Evolutionary conservation across 2,329 filamentous ascomycete species (phyloP).

Genomic region (Phialemonium atrogriseum): DNA sequence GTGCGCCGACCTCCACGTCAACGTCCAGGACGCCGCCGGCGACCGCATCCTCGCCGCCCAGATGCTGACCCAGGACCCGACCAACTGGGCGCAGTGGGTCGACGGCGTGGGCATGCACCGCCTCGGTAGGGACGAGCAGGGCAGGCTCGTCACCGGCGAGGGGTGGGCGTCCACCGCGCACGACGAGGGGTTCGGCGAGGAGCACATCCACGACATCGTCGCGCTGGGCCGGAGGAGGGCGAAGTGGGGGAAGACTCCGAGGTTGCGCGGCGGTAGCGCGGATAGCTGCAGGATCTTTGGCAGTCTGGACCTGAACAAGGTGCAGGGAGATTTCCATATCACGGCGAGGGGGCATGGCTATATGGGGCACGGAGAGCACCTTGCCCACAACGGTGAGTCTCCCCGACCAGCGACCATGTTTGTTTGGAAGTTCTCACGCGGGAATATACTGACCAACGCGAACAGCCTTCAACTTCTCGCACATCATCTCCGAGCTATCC

Average conservation of each 20-base stretch:
- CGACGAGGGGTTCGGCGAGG: constrained; percentile 65
- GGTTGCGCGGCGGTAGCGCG: constrained; percentile 40
- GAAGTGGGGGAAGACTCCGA: constrained; percentile 70
- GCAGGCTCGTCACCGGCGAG: constrained; percentile 46
- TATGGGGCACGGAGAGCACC: constrained; percentile 65
- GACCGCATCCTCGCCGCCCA: constrained; percentile 81
- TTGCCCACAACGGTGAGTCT: constrained; percentile 69
- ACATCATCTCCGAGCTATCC: constrained; percentile 91
- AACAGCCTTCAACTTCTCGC: constrained; percentile 91
- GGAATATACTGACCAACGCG: too few relatives aligned
- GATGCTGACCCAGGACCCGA: constrained; percentile 65
- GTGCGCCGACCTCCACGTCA: constrained; percentile 84
- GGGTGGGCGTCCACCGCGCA: constrained; percentile 43
- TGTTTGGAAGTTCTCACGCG: neutral
- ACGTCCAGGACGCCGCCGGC: constrained; percentile 91
- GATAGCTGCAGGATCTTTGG: constrained; percentile 88
- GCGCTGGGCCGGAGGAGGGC: constrained; percentile 55
- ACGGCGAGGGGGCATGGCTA: constrained; percentile 96
- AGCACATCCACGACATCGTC: constrained; percentile 88
- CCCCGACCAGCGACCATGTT: neutral
- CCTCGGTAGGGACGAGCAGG: constrained; percentile 47
- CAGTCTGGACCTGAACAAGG: constrained; percentile 86
- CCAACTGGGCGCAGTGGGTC: constrained; percentile 76
- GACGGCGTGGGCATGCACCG: constrained; percentile 58
- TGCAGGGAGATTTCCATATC: constrained; percentile 97